Conservation (phyloP, 768 basidiomycete species). For the Mycena indigotica region DNA sequence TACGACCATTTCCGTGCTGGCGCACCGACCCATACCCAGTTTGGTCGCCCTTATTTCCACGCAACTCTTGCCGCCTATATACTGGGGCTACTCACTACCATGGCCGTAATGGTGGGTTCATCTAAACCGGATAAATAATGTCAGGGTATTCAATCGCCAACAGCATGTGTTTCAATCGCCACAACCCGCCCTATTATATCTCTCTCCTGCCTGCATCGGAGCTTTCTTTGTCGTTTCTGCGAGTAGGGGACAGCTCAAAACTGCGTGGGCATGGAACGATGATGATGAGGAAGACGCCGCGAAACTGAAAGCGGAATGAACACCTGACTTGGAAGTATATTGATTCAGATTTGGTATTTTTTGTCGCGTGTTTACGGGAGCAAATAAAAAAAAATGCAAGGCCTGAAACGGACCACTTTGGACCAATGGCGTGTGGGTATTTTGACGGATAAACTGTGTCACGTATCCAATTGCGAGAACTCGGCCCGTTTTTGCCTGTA, state of each 20-base stretch:
- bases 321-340: not conserved
- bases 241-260: constrained; percentile 65
- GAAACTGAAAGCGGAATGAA: constrained; percentile 12
- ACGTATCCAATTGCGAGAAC: not conserved
- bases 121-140: not conserved
- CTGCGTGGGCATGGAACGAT: constrained; percentile 77
- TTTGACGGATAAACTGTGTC: not conserved
- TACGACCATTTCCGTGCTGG: constrained; percentile 65
- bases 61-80: constrained; percentile 73
- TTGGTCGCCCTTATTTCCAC: constrained; percentile 75
- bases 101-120: constrained; percentile 68
- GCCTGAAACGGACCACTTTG: too few species aligned
- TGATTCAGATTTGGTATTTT: not conserved
- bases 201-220: constrained; percentile 80
- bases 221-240: constrained; percentile 64
- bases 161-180: constrained; percentile 65
- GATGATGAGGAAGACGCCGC: constrained; percentile 36
- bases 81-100: constrained; percentile 70
- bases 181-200: constrained; percentile 91
- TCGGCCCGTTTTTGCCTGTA: too few species aligned
- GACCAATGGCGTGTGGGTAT: not conserved
- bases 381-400: not conserved
- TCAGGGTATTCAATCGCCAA: not conserved
- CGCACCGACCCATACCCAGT: constrained; percentile 35
- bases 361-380: too few species aligned